Evolutionary conservation across 2,329 filamentous ascomycete genomes (phyloP), one percentile per base, ranked within the genome.

Genomic region (Ceratocystis papillata): DNA sequence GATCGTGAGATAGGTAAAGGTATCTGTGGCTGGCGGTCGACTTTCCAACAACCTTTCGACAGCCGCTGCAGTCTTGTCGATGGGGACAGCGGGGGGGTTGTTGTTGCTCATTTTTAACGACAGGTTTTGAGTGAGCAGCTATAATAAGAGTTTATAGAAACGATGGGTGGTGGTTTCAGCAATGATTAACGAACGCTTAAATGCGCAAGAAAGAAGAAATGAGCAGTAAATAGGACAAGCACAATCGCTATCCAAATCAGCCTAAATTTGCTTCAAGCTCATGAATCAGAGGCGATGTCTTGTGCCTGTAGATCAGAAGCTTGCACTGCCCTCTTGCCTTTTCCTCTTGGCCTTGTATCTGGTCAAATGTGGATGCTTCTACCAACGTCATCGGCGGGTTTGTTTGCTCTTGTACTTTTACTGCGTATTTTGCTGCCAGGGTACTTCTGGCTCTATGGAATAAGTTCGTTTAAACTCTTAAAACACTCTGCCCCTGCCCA

Each of bases 1-100:
- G 69, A 92, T 85, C 66, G 88, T 90, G 65, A 92, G 81, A 74
- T 91, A 93, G 25, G 87, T 90, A 72, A 91, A 82, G 69, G 82
- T 81, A 73, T 93, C 88, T 46, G 79, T 81, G 22, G 78, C 77
- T 2, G 80, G 80, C 5, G 80, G 80, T 30, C 76, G 76, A 55
- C 79, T 78, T 69, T 81, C 79, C 60, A 75, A 73, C 67, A 83
- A 77, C 41, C 79, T 77, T 71, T 76, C 72, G 63, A 80, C 74
- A 67, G 77, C 75, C 68, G 77, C 75, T 44, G 77, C 73, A 37
- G 75, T 73, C 53, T 50, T 53, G 12, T 62, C 64, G 37, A 41
- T 22, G n/a, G 64, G 22, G 22, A 33, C 33, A 22, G 45, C 55
- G 57, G 66, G 46, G 6, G 37, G 30, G 30, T 59, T 37, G 28